Conservation (phyloP, 164 flowering plant genomes). For the Stephania cephalantha region DNA sequence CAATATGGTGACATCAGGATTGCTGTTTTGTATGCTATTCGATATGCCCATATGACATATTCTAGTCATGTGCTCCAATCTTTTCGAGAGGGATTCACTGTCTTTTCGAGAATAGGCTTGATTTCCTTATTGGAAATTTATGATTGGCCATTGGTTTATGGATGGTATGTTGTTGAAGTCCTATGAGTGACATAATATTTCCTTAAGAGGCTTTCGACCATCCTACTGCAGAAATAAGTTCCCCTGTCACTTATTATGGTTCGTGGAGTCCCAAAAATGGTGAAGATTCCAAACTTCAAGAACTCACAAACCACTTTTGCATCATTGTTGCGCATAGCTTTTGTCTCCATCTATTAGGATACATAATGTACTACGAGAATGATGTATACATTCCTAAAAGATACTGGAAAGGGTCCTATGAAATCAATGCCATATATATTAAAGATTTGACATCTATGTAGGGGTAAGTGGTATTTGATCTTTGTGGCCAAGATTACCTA, state of each 20-base stretch:
- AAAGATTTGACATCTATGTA: background rate
- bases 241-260: background rate
- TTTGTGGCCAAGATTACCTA: background rate
- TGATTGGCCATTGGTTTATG: too few relatives aligned
- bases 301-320: background rate
- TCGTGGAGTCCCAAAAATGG: background rate
- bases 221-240: background rate
- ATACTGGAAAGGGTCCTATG: background rate
- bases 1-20: too few relatives aligned
- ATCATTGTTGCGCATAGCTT: background rate
- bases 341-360: background rate
- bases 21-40: too few relatives aligned
- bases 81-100: too few relatives aligned
- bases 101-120: too few relatives aligned
- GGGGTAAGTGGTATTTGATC: background rate
- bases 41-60: too few relatives aligned
- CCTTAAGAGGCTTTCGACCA: too few relatives aligned
- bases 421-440: background rate
- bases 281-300: too few relatives aligned
- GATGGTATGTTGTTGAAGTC: too few relatives aligned
- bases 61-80: too few relatives aligned
- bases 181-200: too few relatives aligned
- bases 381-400: background rate
- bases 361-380: background rate
- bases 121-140: too few relatives aligned